phyloP scores from a whole-genome alignment of 352 stramenopile genomes.

The Globisporangium nunn region DNA sequence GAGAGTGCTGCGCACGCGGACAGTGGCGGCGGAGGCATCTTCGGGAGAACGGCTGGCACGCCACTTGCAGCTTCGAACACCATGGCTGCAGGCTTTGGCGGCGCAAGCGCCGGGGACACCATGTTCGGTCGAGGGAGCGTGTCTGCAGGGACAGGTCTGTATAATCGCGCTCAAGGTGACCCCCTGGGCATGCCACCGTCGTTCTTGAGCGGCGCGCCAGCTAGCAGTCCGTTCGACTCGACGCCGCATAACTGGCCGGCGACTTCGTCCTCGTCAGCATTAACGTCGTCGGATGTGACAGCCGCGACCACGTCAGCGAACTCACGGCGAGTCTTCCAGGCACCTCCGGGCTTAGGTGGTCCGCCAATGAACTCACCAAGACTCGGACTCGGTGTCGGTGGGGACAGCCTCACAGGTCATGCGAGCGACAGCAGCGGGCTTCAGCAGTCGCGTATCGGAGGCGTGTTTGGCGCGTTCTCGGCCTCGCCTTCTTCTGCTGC shows the following conservation, averaged over 20 bases:
- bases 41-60: constrained; percentile 2
- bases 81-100: not conserved
- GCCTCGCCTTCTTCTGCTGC: constrained; percentile 1
- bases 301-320: constrained; percentile 13
- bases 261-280: constrained; percentile 9
- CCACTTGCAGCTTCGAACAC: not conserved
- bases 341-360: constrained; percentile 37
- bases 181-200: constrained; percentile 2
- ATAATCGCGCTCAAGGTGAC: not conserved
- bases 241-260: constrained; percentile 13
- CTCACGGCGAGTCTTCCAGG: constrained; percentile 33
- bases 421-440: not conserved
- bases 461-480: constrained; percentile 3
- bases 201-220: constrained; percentile 8
- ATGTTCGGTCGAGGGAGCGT: constrained; percentile 19
- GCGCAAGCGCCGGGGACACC: constrained; percentile 5
- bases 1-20: constrained; percentile 5
- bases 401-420: not conserved
- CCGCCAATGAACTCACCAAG: constrained; percentile 4
- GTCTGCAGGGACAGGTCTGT: constrained; percentile 2
- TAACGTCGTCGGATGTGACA: constrained; percentile 3
- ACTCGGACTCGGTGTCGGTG: constrained; percentile 4
- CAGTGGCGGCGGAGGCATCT: constrained; percentile 2
- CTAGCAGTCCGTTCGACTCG: not conserved
- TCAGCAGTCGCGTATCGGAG: constrained; percentile 1